phyloP scores from a whole-genome alignment of 768 basidiomycete species.

The Mycena metata region DNA sequence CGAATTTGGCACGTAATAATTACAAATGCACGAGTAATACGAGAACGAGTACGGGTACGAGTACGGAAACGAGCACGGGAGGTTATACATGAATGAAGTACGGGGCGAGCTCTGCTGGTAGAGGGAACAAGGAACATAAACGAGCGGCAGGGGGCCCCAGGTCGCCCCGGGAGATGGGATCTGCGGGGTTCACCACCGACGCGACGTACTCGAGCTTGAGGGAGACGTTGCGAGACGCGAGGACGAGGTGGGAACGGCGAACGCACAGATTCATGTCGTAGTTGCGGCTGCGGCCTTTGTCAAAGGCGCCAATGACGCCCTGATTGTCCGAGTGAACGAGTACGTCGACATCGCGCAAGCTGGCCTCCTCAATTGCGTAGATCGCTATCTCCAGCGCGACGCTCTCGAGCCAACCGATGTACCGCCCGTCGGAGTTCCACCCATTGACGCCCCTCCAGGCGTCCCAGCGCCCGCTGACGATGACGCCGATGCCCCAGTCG shows the following conservation, averaged over 20 bases:
- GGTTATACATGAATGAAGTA: background rate
- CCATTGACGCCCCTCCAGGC: constrained; percentile 23
- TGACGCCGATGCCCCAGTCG: constrained; percentile 45
- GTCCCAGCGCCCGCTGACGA: constrained; percentile 36
- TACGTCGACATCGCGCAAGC: constrained; percentile 29
- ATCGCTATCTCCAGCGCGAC: constrained; percentile 27
- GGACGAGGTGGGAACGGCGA: constrained; percentile 14
- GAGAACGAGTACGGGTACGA: too few relatives aligned
- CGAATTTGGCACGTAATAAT: background rate
- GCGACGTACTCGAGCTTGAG: constrained; percentile 29
- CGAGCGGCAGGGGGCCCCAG: background rate
- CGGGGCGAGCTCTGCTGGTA: background rate
- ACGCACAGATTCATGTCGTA: constrained; percentile 32
- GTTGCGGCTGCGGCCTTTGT: constrained; percentile 14
- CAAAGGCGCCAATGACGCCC: constrained; percentile 28
- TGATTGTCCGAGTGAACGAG: constrained; percentile 30
- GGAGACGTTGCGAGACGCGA: constrained; percentile 6
- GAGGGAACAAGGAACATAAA: background rate
- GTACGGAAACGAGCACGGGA: background rate
- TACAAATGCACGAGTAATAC: background rate
- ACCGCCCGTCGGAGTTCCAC: constrained; percentile 33
- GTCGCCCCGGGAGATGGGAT: constrained; percentile 1
- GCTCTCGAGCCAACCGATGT: constrained; percentile 47
- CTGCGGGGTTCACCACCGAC: constrained; percentile 19
- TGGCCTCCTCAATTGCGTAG: constrained; percentile 22